Percentiles rank a stretch among this genome's conserved stretches.
Evolutionary conservation across 2,329 filamentous ascomycete species (phyloP).

Genomic region (Botryosphaeria agaves): DNA sequence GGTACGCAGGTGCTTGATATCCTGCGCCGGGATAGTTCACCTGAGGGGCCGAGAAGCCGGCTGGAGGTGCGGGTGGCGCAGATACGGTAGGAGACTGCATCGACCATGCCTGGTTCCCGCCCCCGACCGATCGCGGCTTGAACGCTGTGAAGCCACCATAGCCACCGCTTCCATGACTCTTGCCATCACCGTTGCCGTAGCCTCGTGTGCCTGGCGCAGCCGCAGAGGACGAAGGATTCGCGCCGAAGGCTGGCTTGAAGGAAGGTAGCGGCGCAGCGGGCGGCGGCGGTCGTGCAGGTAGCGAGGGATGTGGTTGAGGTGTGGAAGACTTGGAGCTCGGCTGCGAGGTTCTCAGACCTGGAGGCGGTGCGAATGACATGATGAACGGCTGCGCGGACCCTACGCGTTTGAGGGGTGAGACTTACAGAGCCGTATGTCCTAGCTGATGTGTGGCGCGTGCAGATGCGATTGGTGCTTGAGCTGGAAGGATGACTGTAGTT

Average conservation of each 20-base stretch:
- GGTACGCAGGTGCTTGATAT: constrained; percentile 20
- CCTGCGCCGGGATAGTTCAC: constrained; percentile 22
- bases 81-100: constrained; percentile 15
- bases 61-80: constrained; percentile 11
- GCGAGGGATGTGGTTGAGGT: constrained; percentile 36
- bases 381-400: constrained; percentile 26
- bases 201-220: constrained; percentile 10
- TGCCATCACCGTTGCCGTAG: constrained; percentile 19
- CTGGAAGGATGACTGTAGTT: too few relatives aligned
- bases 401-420: too few relatives aligned
- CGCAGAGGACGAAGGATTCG: constrained; percentile 18
- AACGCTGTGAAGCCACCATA: constrained; percentile 36
- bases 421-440: too few relatives aligned
- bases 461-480: too few relatives aligned
- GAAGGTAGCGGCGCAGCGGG: constrained; percentile 24
- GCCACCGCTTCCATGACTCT: constrained; percentile 9
- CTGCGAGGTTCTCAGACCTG: constrained; percentile 43
- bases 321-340: constrained; percentile 21
- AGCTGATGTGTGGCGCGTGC: too few relatives aligned
- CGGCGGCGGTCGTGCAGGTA: constrained; percentile 62
- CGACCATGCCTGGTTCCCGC: constrained; percentile 17
- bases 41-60: constrained; percentile 20
- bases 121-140: constrained; percentile 40
- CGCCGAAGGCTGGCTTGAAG: constrained; percentile 37
- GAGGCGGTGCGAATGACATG: constrained; percentile 77